phyloP scores from a whole-genome alignment of 2,329 filamentous ascomycete species.

The Zalaria sp. region DNA sequence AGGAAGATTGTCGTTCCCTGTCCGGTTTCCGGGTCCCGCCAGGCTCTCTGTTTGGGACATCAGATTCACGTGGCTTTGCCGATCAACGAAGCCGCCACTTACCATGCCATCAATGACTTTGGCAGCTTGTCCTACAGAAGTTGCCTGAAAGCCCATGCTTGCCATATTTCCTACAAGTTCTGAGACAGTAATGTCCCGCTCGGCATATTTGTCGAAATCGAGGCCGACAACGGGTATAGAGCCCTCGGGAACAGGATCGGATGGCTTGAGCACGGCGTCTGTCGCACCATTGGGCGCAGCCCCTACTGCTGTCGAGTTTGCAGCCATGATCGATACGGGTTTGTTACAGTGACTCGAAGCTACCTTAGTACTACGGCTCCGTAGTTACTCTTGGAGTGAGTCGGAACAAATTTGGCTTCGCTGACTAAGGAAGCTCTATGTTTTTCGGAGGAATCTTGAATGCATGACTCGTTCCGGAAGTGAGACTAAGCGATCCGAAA shows the following conservation, averaged over 20 bases:
- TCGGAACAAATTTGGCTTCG: neutral
- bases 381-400: neutral
- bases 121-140: slow-evolving; percentile 71
- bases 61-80: neutral
- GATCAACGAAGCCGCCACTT: slow-evolving; percentile 14
- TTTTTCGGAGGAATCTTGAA: too few species aligned
- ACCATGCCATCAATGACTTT: slow-evolving; percentile 96
- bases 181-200: slow-evolving; percentile 65
- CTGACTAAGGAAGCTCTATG: neutral
- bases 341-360: too few species aligned
- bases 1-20: slow-evolving; percentile 86
- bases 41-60: slow-evolving; percentile 46
- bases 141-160: slow-evolving; percentile 75
- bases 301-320: slow-evolving; percentile 6
- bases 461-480: too few species aligned
- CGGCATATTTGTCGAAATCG: slow-evolving; percentile 74
- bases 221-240: slow-evolving; percentile 77
- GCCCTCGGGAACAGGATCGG: slow-evolving; percentile 64
- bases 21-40: slow-evolving; percentile 65
- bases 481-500: too few species aligned
- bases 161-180: slow-evolving; percentile 72
- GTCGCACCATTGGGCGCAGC: slow-evolving; percentile 36
- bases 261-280: slow-evolving; percentile 73
- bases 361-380: too few species aligned
- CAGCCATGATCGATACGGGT: too few species aligned